Conservation (phyloP, 2,329 filamentous ascomycete genomes). For the Zalaria obscura region DNA sequence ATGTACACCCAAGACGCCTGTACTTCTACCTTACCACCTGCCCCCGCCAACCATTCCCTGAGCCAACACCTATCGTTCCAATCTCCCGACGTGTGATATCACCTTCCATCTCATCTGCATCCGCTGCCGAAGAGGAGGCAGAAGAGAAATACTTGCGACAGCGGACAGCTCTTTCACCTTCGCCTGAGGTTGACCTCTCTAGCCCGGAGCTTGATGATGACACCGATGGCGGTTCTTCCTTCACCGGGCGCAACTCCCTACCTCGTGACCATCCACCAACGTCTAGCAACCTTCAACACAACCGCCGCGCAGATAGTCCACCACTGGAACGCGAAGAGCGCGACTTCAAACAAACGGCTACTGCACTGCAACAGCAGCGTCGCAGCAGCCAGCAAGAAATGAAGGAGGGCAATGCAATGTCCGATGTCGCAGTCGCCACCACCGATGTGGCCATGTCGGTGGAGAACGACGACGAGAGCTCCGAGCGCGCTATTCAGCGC, state of each 20-base stretch:
- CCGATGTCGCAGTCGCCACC: constrained; percentile 18
- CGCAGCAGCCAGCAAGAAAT: constrained; percentile 24
- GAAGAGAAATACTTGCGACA: constrained; percentile 43
- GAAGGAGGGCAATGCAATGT: constrained; percentile 16
- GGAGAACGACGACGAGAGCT: constrained; percentile 27
- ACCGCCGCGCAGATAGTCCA: constrained; percentile 64
- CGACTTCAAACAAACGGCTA: constrained; percentile 92
- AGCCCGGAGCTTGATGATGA: constrained; percentile 74
- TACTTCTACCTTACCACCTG: constrained; percentile 94
- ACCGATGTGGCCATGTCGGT: constrained; percentile 19
- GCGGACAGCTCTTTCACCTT: constrained; percentile 62
- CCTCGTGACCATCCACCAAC: constrained; percentile 23
- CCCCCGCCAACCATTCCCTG: constrained; percentile 67
- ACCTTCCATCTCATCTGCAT: constrained; percentile 71
- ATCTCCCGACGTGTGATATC: constrained; percentile 54
- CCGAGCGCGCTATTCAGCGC: constrained; percentile 34
- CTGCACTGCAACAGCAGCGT: constrained; percentile 52
- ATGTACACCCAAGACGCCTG: constrained; percentile 82
- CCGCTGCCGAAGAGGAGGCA: constrained; percentile 59
- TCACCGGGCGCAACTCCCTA: constrained; percentile 33
- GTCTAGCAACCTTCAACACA: constrained; percentile 36
- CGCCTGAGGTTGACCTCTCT: constrained; percentile 84
- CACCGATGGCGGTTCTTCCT: constrained; percentile 39
- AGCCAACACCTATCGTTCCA: constrained; percentile 25
- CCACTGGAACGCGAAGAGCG: constrained; percentile 88